Conservation (phyloP, 768 basidiomycete species). For the Gymnopilus junonius region DNA sequence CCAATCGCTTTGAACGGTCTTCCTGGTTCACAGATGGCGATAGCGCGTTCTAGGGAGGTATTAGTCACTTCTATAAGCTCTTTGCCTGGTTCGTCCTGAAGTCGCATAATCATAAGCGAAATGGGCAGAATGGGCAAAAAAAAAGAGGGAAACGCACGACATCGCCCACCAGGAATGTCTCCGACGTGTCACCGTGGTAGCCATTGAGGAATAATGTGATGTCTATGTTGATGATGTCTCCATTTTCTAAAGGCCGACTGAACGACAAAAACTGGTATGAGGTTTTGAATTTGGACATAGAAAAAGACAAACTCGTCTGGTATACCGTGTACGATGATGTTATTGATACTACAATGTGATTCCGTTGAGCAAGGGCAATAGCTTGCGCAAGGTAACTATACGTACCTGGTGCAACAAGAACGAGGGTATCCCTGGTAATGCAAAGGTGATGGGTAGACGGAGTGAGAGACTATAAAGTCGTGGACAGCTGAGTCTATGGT, state of each 20-base stretch:
- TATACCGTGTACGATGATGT: conserved; percentile 86
- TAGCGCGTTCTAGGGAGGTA: conserved; percentile 69
- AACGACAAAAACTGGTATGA: neutral
- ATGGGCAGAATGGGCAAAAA: neutral
- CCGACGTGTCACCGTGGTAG: conserved; percentile 89
- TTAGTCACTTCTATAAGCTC: conserved; percentile 68
- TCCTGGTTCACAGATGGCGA: conserved; percentile 77
- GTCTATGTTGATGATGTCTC: conserved; percentile 90
- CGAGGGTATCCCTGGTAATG: conserved; percentile 76
- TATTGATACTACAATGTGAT: conserved; percentile 74
- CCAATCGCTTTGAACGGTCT: conserved; percentile 73
- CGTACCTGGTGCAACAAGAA: conserved; percentile 73
- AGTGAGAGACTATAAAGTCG: conserved; percentile 63
- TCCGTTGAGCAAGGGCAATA: conserved; percentile 23
- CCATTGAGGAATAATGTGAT: conserved; percentile 84
- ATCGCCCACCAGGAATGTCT: conserved; percentile 80
- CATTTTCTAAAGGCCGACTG: conserved; percentile 80
- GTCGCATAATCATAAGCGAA: neutral
- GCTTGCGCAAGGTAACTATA: conserved; percentile 16
- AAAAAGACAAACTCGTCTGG: conserved; percentile 74
- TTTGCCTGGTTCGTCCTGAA: conserved; percentile 69
- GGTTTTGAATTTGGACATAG: neutral
- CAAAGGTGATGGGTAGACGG: conserved; percentile 88
- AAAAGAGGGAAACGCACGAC: conserved; percentile 52
- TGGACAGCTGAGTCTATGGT: conserved; percentile 76